Evolutionary conservation across 257 asterid species (phyloP).

Genomic region (Solanum chmielewskii): DNA sequence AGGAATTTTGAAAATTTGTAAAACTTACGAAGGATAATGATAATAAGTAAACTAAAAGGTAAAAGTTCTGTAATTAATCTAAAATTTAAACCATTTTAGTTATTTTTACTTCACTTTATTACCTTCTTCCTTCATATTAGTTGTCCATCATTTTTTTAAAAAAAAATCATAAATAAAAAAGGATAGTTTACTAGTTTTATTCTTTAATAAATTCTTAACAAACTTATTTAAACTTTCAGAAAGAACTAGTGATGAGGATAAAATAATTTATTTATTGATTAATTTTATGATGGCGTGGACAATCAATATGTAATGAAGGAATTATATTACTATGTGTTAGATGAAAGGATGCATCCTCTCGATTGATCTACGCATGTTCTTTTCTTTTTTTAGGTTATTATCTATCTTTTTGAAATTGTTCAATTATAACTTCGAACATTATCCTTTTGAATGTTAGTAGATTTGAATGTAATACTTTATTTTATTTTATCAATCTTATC

Average conservation of each 20-base stretch:
- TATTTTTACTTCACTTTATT: neutral
- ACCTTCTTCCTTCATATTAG: neutral
- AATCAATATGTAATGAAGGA: neutral
- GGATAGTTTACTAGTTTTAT: neutral
- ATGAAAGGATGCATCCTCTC: neutral
- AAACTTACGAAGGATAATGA: no score
- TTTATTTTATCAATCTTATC: no score
- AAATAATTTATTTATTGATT: no score
- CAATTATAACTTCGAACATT: neutral
- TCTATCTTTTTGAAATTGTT: neutral
- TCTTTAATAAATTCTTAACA: no score
- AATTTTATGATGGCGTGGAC: neutral
- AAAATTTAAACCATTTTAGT: neutral
- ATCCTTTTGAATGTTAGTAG: neutral
- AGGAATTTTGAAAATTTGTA: no score
- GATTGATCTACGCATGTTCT: neutral
- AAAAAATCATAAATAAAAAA: no score
- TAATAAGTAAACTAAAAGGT: no score
- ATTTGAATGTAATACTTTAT: neutral
- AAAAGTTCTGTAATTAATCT: rapidly evolving
- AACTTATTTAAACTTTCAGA: no score
- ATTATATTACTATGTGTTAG: neutral
- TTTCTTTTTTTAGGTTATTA: neutral
- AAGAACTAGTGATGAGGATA: no score
- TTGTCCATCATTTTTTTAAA: neutral